phyloP scores from a whole-genome alignment of 192 early-diverging fungal genomes.

The Powellomyces hirtus region DNA sequence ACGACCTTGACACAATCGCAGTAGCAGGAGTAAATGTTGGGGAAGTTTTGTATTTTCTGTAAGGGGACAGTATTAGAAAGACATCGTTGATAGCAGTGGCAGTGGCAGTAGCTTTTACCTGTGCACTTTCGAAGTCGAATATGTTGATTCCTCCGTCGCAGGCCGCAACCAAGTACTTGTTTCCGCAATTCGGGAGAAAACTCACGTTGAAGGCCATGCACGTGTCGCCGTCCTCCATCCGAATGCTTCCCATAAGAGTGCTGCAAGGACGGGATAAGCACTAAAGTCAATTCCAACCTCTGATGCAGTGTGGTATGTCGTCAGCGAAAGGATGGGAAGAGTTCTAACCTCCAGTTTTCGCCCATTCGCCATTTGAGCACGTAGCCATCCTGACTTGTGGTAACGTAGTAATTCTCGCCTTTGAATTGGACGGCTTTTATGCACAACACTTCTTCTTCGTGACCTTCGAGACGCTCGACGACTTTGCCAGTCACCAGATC shows the following conservation, averaged over 20 bases:
- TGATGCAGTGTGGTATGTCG: too few species aligned
- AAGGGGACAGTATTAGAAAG: not conserved
- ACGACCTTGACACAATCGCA: constrained; percentile 95
- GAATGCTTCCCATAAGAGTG: constrained; percentile 33
- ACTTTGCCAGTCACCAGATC: constrained; percentile 80
- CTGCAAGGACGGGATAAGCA: not conserved
- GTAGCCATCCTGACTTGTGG: constrained; percentile 93
- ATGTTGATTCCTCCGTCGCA: constrained; percentile 83
- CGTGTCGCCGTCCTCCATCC: constrained; percentile 77
- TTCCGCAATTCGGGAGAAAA: constrained; percentile 90
- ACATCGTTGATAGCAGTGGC: not conserved
- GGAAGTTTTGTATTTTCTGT: constrained; percentile 55
- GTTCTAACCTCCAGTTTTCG: constrained; percentile 80
- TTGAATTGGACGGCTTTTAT: constrained; percentile 75
- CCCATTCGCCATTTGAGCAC: constrained; percentile 87
- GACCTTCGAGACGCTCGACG: constrained; percentile 73
- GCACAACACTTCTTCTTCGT: constrained; percentile 84
- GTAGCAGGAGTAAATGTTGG: constrained; percentile 82
- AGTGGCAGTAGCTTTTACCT: constrained; percentile 42
- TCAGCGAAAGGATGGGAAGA: too few species aligned
- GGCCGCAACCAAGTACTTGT: constrained; percentile 88
- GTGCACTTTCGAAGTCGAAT: constrained; percentile 83
- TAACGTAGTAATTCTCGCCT: constrained; percentile 79
- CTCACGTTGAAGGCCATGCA: constrained; percentile 97
- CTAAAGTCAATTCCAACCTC: not conserved